Conservation (phyloP, 768 basidiomycete genomes). For the Amanita subjunquillea region DNA sequence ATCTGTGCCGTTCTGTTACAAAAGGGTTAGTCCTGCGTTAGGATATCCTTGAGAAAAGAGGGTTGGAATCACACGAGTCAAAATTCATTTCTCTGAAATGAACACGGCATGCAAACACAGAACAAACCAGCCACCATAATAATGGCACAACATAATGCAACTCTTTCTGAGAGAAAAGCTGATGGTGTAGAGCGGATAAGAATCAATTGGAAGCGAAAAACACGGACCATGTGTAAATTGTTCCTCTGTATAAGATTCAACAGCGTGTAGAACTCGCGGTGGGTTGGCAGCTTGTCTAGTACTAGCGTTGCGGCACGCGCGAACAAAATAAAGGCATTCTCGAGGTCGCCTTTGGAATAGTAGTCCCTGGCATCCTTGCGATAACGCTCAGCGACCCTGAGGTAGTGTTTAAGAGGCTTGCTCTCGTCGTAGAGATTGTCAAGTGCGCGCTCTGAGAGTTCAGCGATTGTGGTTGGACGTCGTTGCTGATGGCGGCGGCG, state of each 20-base stretch:
- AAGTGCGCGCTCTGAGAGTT: constrained; percentile 55
- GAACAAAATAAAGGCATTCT: constrained; percentile 61
- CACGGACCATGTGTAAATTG: constrained; percentile 62
- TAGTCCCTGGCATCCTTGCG: constrained; percentile 43
- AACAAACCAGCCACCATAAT: background rate
- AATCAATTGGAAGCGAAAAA: constrained; percentile 3
- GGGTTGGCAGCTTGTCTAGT: constrained; percentile 67
- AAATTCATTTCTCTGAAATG: background rate
- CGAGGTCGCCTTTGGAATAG: constrained; percentile 43
- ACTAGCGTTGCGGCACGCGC: constrained; percentile 72
- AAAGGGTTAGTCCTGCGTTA: background rate
- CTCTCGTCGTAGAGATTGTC: constrained; percentile 45
- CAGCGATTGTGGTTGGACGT: constrained; percentile 50
- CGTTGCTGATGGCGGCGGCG: constrained; percentile 3
- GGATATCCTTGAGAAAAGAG: background rate
- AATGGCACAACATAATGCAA: background rate
- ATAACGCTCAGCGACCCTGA: constrained; percentile 54
- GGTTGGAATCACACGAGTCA: background rate
- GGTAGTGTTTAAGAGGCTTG: constrained; percentile 54
- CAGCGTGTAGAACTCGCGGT: constrained; percentile 50
- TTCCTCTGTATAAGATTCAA: constrained; percentile 49
- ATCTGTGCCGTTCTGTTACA: constrained; percentile 58
- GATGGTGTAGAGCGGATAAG: constrained; percentile 1
- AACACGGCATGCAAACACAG: background rate
- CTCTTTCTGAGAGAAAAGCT: background rate